Percentiles rank a stretch among this genome's conserved stretches.
These are phyloP conservation scores for Lichtheimia ornata DNA, from an alignment of 371 early-diverging fungal species.

Conservation along the genomic window DNA sequence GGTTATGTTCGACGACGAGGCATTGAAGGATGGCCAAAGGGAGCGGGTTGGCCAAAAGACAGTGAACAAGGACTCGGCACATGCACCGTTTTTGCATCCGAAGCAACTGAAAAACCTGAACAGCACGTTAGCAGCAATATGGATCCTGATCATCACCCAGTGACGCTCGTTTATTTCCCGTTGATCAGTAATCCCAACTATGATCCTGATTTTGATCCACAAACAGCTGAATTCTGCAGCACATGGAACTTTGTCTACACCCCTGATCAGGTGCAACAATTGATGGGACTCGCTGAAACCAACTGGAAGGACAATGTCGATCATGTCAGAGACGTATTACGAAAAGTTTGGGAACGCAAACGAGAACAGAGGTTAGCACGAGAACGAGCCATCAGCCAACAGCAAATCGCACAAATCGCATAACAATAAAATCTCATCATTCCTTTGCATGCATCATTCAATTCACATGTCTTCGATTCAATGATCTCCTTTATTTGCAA, in stretches of 20 bases:
- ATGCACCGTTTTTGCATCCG: conserved; percentile 38
- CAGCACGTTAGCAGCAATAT: neutral
- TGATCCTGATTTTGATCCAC: conserved; percentile 64
- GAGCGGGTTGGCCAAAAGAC: conserved; percentile 46
- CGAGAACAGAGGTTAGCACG: conserved; percentile 1
- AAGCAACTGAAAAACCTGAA: conserved; percentile 24
- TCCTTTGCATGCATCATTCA: too few species aligned
- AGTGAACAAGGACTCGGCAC: conserved; percentile 25
- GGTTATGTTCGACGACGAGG: conserved; percentile 55
- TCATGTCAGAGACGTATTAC: conserved; percentile 37
- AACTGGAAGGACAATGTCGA: conserved; percentile 52
- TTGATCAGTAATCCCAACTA: conserved; percentile 55
- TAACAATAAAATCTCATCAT: too few species aligned
- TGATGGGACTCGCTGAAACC: conserved; percentile 53
- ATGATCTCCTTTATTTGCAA: too few species aligned
- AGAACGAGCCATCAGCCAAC: too few species aligned
- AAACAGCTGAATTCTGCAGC: conserved; percentile 58
- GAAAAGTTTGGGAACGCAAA: conserved; percentile 52
- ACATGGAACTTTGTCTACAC: conserved; percentile 71
- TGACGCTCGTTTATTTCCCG: conserved; percentile 65
- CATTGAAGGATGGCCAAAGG: conserved; percentile 53
- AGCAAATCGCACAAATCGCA: too few species aligned
- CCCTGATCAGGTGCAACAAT: conserved; percentile 53
- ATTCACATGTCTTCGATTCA: too few species aligned
- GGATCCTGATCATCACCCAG: conserved; percentile 9